Percentiles rank a stretch among this genome's conserved stretches.
These are phyloP conservation scores for Hanseniaspora pseudoguilliermondii DNA, from an alignment of 805 yeast genomes.

Conservation along the genomic window DNA sequence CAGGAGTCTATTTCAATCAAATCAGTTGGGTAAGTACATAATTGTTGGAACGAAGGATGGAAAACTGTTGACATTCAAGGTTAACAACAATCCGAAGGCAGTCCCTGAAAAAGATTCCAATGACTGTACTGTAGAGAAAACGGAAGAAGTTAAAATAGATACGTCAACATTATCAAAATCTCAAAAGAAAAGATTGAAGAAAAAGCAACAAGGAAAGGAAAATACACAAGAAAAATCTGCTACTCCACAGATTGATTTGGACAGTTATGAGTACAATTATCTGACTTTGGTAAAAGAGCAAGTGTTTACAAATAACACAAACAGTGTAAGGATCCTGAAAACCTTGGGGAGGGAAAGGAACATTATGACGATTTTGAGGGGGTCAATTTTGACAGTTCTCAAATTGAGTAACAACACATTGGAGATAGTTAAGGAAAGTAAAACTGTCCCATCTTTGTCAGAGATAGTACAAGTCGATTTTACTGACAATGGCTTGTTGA, in stretches of 20 bases:
- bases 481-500: neutral
- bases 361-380: neutral
- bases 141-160: neutral
- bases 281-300: neutral
- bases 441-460: neutral
- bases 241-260: neutral
- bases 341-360: neutral
- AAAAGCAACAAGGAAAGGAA: neutral
- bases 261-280: conserved; percentile 8
- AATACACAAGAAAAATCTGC: neutral
- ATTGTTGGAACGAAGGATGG: neutral
- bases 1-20: neutral
- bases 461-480: neutral
- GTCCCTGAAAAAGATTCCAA: neutral
- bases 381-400: neutral
- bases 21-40: conserved; percentile 9
- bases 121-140: too few relatives aligned
- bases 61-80: neutral
- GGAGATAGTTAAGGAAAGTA: neutral
- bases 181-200: conserved; percentile 10
- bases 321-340: neutral
- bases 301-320: neutral
- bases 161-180: conserved; percentile 3
- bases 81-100: conserved; percentile 7
- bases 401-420: neutral